phyloP scores from a whole-genome alignment of 192 early-diverging fungal species.

The Podila minutissima region DNA sequence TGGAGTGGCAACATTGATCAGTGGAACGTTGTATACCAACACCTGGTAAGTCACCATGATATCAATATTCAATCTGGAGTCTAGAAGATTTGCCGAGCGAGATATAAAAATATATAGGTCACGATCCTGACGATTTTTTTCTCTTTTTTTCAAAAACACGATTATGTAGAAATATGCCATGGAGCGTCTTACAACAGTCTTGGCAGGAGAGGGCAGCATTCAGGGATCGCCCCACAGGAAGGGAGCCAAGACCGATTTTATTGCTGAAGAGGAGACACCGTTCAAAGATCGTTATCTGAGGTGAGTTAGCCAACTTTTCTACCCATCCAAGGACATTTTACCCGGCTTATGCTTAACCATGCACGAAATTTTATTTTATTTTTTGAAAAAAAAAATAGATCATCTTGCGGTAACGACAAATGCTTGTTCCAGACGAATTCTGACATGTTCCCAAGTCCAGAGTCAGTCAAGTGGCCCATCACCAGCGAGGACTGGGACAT shows the following conservation, averaged over 20 bases:
- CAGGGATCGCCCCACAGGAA: constrained; percentile 53
- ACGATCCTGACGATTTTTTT: too few relatives aligned
- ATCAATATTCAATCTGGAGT: not conserved
- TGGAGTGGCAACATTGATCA: constrained; percentile 59
- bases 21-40: constrained; percentile 57
- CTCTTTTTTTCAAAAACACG: too few relatives aligned
- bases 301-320: constrained; percentile 11
- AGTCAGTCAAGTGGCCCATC: constrained; percentile 42
- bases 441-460: constrained; percentile 59
- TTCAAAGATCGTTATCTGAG: constrained; percentile 53
- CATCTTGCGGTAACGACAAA: constrained; percentile 60
- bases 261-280: constrained; percentile 56
- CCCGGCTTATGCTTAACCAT: too few relatives aligned
- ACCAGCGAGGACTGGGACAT: constrained; percentile 35
- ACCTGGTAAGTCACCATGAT: constrained; percentile 39
- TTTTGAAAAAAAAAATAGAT: constrained; percentile 18
- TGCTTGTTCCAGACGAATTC: constrained; percentile 64
- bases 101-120: not conserved
- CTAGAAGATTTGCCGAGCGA: too few relatives aligned
- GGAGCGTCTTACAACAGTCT: constrained; percentile 24
- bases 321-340: not conserved
- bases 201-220: constrained; percentile 51
- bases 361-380: not conserved
- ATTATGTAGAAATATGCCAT: constrained; percentile 27
- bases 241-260: constrained; percentile 56